A percentile compares a stretch with the other conserved stretches of the same genome.
These are phyloP conservation scores for Trichoderma sp. DNA, from an alignment of 2,329 filamentous ascomycete genomes.

Conservation along the genomic window DNA sequence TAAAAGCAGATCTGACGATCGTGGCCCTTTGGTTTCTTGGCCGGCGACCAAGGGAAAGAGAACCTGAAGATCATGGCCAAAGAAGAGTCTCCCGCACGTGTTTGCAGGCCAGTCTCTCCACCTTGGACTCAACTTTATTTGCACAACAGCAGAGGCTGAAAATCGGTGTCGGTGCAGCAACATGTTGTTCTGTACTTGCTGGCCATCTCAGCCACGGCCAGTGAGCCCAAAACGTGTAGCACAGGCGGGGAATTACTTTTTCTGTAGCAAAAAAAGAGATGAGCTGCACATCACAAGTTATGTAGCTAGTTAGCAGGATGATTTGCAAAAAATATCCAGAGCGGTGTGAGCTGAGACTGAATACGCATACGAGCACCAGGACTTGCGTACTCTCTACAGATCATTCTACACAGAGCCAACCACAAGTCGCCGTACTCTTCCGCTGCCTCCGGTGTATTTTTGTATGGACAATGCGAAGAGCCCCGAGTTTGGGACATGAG, in stretches of 20 bases:
- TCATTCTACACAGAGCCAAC: background rate
- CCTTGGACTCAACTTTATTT: slow-evolving; percentile 25
- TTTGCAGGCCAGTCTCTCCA: slow-evolving; percentile 27
- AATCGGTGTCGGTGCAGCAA: background rate
- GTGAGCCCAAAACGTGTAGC: background rate
- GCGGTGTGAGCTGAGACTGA: background rate
- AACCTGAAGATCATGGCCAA: slow-evolving; percentile 27
- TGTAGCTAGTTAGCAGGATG: background rate
- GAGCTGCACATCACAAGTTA: background rate
- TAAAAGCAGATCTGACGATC: slow-evolving; percentile 18
- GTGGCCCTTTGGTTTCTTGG: slow-evolving; percentile 17
- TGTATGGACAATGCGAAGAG: background rate
- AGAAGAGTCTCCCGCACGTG: slow-evolving; percentile 23
- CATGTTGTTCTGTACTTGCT: background rate
- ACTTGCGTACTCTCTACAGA: background rate
- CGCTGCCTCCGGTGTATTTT: slow-evolving; percentile 1
- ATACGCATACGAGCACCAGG: background rate
- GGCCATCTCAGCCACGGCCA: background rate
- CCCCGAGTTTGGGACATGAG: background rate
- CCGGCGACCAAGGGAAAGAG: slow-evolving; percentile 17
- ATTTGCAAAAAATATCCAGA: background rate
- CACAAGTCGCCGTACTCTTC: background rate
- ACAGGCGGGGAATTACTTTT: background rate
- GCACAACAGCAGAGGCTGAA: slow-evolving; percentile 8
- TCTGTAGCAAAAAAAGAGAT: slow-evolving; percentile 1